Conservation (phyloP, 306 rosid species). For the Adenanthera pavonina region DNA sequence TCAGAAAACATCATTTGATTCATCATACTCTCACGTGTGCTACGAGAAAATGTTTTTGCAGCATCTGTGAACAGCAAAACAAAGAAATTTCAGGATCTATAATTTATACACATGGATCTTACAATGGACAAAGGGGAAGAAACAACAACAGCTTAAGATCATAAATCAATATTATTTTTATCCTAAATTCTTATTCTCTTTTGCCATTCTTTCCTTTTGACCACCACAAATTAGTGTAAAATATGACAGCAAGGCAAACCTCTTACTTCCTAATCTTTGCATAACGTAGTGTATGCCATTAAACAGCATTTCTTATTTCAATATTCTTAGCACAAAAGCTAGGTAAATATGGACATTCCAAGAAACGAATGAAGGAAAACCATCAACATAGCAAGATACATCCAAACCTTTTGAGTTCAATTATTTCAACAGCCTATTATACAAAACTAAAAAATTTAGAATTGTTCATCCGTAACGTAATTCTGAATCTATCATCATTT, state of each 20-base stretch:
- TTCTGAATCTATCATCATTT: background rate
- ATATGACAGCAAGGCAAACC: background rate
- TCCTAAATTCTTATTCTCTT: background rate
- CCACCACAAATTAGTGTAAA: background rate
- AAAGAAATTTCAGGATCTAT: background rate
- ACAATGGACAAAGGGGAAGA: background rate
- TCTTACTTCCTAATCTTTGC: background rate
- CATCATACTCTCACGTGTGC: constrained; percentile 57
- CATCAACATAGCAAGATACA: background rate
- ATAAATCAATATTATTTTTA: background rate
- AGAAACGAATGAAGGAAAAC: background rate
- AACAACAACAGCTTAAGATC: background rate
- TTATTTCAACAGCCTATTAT: background rate
- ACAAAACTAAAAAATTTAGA: background rate
- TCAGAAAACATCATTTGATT: constrained; percentile 64
- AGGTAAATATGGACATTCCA: background rate
- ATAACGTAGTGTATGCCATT: background rate
- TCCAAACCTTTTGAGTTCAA: background rate
- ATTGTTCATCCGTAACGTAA: background rate
- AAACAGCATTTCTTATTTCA: background rate
- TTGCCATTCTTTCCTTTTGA: background rate
- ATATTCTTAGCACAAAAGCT: background rate
- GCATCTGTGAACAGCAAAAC: constrained; percentile 39
- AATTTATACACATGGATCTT: background rate
- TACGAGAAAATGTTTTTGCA: constrained; percentile 24